These are phyloP conservation scores for Hyaloscypha finlandica DNA, from an alignment of 495 filamentous ascomycete genomes.

Conservation along the genomic window DNA sequence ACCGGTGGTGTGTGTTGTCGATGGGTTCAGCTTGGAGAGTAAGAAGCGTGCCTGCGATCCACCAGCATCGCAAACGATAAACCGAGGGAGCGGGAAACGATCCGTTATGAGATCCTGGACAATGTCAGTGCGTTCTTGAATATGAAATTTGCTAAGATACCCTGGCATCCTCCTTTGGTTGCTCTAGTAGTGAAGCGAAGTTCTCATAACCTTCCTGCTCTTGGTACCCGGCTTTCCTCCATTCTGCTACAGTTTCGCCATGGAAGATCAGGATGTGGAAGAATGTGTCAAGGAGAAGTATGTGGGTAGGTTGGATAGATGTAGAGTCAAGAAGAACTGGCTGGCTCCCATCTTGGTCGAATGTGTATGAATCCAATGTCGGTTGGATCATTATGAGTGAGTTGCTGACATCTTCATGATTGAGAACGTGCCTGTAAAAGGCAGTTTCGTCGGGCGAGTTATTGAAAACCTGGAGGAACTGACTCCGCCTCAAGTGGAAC, in stretches of 20 bases:
- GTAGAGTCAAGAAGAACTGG: constrained; percentile 95
- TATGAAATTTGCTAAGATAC: constrained; percentile 41
- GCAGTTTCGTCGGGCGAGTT: constrained; percentile 99
- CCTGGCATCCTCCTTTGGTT: constrained; percentile 97
- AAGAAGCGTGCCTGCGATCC: constrained; percentile 98
- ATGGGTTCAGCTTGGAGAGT: constrained; percentile 96
- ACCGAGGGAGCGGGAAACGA: constrained; percentile 95
- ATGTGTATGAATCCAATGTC: constrained; percentile 94
- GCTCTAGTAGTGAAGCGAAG: constrained; percentile 83
- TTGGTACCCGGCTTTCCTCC: constrained; percentile 98
- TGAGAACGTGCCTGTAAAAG: constrained; percentile 95
- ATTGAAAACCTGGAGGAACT: constrained; percentile 99
- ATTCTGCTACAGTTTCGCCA: constrained; percentile 96
- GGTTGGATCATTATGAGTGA: constrained; percentile 99
- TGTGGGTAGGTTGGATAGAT: constrained; percentile 91
- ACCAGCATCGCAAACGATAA: constrained; percentile 98
- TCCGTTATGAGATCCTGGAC: constrained; percentile 91
- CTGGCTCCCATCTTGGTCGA: constrained; percentile 87
- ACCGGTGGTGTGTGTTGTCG: constrained; percentile 94
- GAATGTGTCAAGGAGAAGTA: constrained; percentile 95
- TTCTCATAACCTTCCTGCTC: constrained; percentile 99
- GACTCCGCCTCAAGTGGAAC: constrained; percentile 96
- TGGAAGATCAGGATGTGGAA: constrained; percentile 99
- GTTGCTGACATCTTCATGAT: constrained; percentile 96
- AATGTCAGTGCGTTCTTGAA: constrained; percentile 24